These are phyloP conservation scores for Fusarium stilboides DNA, from an alignment of 2,329 filamentous ascomycete genomes.

Conservation along the genomic window DNA sequence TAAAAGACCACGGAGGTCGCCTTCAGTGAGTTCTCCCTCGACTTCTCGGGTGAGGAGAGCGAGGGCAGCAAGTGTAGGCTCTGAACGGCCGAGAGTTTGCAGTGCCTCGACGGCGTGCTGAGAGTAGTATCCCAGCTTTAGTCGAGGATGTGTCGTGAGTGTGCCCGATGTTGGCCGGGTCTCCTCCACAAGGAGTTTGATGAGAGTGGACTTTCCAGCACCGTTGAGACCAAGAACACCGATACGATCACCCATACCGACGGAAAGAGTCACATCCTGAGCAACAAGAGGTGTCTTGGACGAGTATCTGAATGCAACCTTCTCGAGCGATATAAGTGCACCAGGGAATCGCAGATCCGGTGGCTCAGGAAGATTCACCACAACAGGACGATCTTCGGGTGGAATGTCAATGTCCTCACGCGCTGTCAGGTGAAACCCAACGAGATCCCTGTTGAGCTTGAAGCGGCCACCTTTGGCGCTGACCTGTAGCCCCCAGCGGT, in stretches of 20 bases:
- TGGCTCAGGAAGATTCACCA: constrained; percentile 73
- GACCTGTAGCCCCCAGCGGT: constrained; percentile 83
- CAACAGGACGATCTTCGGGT: constrained; percentile 70
- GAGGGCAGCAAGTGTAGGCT: constrained; percentile 74
- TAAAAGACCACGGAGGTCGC: constrained; percentile 76
- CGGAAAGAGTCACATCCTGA: constrained; percentile 75
- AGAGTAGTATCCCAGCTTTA: constrained; percentile 82
- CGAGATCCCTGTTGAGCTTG: constrained; percentile 83
- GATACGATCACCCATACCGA: constrained; percentile 81
- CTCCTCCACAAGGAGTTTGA: constrained; percentile 77
- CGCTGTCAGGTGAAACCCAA: constrained; percentile 70
- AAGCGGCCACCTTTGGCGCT: constrained; percentile 80
- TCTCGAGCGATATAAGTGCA: constrained; percentile 79
- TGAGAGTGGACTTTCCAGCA: constrained; percentile 84
- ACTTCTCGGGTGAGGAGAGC: constrained; percentile 71
- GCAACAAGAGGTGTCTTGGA: constrained; percentile 61
- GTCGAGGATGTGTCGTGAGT: constrained; percentile 76
- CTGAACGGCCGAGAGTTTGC: constrained; percentile 65
- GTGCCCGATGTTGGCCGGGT: constrained; percentile 72
- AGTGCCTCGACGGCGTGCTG: constrained; percentile 83
- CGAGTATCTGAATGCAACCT: constrained; percentile 76
- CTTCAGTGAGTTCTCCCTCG: constrained; percentile 71
- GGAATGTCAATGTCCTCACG: constrained; percentile 82
- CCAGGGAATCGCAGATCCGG: constrained; percentile 82
- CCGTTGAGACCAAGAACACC: constrained; percentile 86